Evolutionary conservation across 768 basidiomycete genomes (phyloP), one percentile per base, ranked within the genome.

Genomic region (Jaapia argillacea): DNA sequence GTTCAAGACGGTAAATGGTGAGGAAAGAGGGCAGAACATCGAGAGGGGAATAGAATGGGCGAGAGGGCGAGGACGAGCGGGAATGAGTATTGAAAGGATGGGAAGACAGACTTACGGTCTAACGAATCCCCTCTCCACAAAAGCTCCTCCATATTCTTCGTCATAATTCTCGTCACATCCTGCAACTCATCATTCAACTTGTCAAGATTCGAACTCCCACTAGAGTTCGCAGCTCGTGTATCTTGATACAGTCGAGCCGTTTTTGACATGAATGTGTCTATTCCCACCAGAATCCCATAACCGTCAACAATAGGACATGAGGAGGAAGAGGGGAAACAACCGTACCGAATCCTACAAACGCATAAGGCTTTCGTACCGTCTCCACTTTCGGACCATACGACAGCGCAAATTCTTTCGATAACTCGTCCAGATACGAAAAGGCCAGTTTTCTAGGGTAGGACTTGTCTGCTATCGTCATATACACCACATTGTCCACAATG

Each of bases 61-160:
- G 37, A 38, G 12, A 10, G 10, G 28, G 10, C 37, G 37, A 38
- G 37, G 7, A 38, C 28, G 13, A 40, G 35, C 33, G 1, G 35
- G 36, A 24, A 36, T 20, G 43, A 16, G 35, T 33, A 4, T 42
- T 42, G 4, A 45, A 25, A 39, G 20, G 28, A 24, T 7, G 18
- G 35, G 36, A 44, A 49, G 21, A 31, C 27, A 31, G 37, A 67
- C 86, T 53, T 57, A 94, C 96, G 74, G 62, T 99, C 96, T 46
- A 99, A 72, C 24, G 90, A 94, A 61, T 99, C 96, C 22, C 96
- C 96, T 60, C 96, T 72, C 96, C 94, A 98, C 40, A 99, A 65
- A 41, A 99, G 68, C 63, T 99, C 96, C 64, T 99, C 96, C 94
- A 99, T 99, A 58, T 99, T 98, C 70, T 99, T 98, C 6, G 96